Evolutionary conservation across 805 yeast genomes (phyloP).

Genomic region (Candida anglica): DNA sequence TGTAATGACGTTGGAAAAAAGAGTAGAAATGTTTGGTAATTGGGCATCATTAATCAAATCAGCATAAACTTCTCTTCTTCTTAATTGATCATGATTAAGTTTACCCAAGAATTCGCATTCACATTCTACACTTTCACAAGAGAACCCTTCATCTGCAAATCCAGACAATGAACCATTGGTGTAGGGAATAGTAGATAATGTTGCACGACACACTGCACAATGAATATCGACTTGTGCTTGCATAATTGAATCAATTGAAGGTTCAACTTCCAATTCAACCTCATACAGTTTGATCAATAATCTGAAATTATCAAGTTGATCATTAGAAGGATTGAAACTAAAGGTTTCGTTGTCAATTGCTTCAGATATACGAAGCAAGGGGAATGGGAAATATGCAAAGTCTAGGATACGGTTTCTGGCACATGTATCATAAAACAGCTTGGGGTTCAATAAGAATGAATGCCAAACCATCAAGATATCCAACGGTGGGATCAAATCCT

Average conservation of each 20-base stretch:
- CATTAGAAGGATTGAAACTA: constrained; percentile 4
- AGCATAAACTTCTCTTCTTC: constrained; percentile 14
- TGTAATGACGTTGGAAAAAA: constrained; percentile 8
- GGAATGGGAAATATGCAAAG: constrained; percentile 10
- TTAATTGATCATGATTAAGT: constrained; percentile 16
- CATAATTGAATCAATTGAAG: constrained; percentile 1
- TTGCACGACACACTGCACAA: constrained; percentile 12
- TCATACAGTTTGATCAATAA: neutral
- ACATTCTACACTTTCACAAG: constrained; percentile 7
- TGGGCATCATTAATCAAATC: constrained; percentile 7
- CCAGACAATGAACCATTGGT: constrained; percentile 5
- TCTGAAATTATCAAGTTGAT: constrained; percentile 1
- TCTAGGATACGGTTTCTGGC: constrained; percentile 7
- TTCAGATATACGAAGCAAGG: constrained; percentile 4
- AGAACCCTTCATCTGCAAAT: constrained; percentile 8
- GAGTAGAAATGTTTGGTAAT: constrained; percentile 7
- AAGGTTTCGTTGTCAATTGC: constrained; percentile 8
- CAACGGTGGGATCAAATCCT: constrained; percentile 12
- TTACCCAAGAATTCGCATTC: constrained; percentile 7
- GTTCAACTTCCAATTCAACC: constrained; percentile 1
- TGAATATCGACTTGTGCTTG: constrained; percentile 6
- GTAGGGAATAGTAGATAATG: constrained; percentile 6
- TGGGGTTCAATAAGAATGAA: constrained; percentile 15
- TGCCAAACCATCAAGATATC: constrained; percentile 21
- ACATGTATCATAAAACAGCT: constrained; percentile 11